phyloP scores from a whole-genome alignment of 768 basidiomycete genomes.

The Tylopilus sp. region DNA sequence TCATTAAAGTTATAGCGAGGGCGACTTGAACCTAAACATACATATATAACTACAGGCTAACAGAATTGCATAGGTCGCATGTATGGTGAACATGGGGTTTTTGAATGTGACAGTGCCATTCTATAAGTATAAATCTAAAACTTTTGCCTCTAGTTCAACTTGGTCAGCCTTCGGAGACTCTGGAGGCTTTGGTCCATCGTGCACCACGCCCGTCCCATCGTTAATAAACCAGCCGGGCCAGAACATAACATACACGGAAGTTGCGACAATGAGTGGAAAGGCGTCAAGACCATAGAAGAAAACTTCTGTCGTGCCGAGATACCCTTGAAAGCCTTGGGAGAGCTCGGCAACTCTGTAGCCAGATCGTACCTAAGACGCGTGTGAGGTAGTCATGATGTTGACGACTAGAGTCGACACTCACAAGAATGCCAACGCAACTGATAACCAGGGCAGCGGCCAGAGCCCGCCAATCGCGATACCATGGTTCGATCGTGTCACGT shows the following conservation, averaged over 20 bases:
- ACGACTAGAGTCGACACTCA: constrained; percentile 29
- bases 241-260: constrained; percentile 51
- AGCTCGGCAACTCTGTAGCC: constrained; percentile 58
- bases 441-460: constrained; percentile 48
- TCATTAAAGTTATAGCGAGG: too few relatives aligned
- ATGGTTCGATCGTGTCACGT: constrained; percentile 35
- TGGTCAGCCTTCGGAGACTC: neutral
- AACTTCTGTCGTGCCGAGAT: constrained; percentile 53
- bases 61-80: neutral
- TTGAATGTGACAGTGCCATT: neutral
- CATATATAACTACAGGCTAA: neutral
- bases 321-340: constrained; percentile 58
- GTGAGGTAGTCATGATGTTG: neutral
- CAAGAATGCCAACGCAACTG: constrained; percentile 63
- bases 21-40: neutral
- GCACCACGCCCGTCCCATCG: neutral
- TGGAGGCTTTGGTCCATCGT: constrained; percentile 27
- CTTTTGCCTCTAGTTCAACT: neutral
- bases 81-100: neutral
- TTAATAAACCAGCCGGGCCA: constrained; percentile 63
- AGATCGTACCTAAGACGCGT: constrained; percentile 53
- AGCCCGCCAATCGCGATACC: constrained; percentile 58
- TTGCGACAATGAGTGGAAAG: constrained; percentile 61
- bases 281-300: constrained; percentile 70
- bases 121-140: neutral